Percentiles rank a stretch among this genome's conserved stretches.
These are phyloP conservation scores for Pseudozyma hubeiensis DNA, from an alignment of 1,284 basidiomycete species.

Conservation along the genomic window DNA sequence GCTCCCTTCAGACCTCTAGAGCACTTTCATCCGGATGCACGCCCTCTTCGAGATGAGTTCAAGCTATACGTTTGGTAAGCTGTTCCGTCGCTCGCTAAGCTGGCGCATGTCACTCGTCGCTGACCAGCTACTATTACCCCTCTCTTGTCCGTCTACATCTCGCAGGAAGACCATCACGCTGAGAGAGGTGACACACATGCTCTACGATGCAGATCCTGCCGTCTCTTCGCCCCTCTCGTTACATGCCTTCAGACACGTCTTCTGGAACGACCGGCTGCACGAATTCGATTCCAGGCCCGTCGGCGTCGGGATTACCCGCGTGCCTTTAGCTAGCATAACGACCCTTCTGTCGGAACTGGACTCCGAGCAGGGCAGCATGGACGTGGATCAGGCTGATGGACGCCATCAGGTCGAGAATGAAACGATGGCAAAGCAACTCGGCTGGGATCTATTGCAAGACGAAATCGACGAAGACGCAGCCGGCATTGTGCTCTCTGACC, in stretches of 20 bases:
- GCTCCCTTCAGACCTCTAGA: slow-evolving; percentile 41
- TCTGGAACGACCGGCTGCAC: slow-evolving; percentile 14
- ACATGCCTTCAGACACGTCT: slow-evolving; percentile 55
- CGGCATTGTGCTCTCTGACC: slow-evolving; percentile 31
- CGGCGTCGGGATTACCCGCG: slow-evolving; percentile 53
- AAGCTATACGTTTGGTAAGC: slow-evolving; percentile 56
- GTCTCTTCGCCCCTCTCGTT: slow-evolving; percentile 44
- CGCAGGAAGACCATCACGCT: slow-evolving; percentile 59
- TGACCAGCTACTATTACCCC: background rate
- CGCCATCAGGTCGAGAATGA: background rate
- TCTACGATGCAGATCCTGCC: slow-evolving; percentile 48
- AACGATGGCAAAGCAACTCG: slow-evolving; percentile 15
- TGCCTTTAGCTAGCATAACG: slow-evolving; percentile 26
- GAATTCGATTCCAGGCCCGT: slow-evolving; percentile 26
- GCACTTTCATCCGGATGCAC: slow-evolving; percentile 35
- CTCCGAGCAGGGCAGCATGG: slow-evolving; percentile 7
- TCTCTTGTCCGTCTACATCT: background rate
- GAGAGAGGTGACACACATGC: slow-evolving; percentile 54
- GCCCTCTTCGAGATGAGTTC: slow-evolving; percentile 36
- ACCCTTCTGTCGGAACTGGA: slow-evolving; percentile 34
- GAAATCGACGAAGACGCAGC: slow-evolving; percentile 45
- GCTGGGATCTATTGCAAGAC: slow-evolving; percentile 19
- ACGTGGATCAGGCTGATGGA: slow-evolving; percentile 14
- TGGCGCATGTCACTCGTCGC: too few species aligned
- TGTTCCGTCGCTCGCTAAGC: background rate